These are phyloP conservation scores for Prunus fruticosa DNA, from an alignment of 306 rosid species.

Conservation along the genomic window DNA sequence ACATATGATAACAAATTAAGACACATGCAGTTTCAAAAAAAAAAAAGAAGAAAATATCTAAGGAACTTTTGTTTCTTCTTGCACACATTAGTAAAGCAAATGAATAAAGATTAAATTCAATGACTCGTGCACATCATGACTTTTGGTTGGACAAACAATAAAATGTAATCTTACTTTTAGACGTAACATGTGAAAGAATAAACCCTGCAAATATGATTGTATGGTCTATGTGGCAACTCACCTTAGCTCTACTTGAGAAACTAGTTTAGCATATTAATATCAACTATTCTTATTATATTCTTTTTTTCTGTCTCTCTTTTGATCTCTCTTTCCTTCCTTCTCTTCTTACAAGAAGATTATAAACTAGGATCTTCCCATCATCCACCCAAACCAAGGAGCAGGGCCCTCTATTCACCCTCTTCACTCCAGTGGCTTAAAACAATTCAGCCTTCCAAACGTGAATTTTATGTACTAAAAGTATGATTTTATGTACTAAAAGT, in stretches of 20 bases:
- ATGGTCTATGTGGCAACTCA: neutral
- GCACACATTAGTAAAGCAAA: too few relatives aligned
- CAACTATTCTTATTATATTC: neutral
- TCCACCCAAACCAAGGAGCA: neutral
- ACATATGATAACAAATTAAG: neutral
- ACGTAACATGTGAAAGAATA: neutral
- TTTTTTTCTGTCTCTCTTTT: neutral
- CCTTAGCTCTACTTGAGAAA: neutral
- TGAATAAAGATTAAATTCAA: too few relatives aligned
- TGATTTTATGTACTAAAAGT: neutral
- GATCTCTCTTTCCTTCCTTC: neutral
- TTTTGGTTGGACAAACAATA: neutral
- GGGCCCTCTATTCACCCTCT: neutral
- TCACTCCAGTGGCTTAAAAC: neutral
- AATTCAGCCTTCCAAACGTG: neutral
- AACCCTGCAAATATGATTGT: neutral
- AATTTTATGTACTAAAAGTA: neutral
- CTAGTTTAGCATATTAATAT: neutral
- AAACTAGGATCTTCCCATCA: neutral
- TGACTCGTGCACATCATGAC: too few relatives aligned
- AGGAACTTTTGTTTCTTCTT: neutral
- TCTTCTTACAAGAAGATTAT: neutral
- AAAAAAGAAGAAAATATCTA: neutral
- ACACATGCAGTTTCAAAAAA: neutral
- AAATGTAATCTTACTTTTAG: neutral